phyloP scores from a whole-genome alignment of 1,139 yeast genomes.

The Suhomyces chickasaworum region DNA sequence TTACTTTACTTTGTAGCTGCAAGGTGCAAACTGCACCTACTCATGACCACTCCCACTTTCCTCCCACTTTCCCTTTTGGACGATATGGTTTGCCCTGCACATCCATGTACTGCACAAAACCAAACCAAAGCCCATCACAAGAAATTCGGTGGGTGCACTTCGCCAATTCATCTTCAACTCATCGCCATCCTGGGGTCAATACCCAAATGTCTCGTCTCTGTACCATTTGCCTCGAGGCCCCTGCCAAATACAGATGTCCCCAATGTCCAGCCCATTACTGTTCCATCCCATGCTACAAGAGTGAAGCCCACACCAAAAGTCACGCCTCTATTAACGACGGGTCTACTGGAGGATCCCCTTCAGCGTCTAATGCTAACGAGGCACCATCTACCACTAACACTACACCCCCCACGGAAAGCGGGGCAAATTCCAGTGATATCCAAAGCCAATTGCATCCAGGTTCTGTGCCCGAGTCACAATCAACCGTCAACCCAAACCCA shows the following conservation, averaged over 20 bases:
- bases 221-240: constrained; percentile 43
- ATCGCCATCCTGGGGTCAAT: neutral
- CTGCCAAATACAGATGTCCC: constrained; percentile 65
- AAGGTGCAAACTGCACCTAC: too few relatives aligned
- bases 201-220: constrained; percentile 29
- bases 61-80: too few relatives aligned
- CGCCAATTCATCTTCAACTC: neutral
- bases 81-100: too few relatives aligned
- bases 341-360: neutral
- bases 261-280: constrained; percentile 52
- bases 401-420: neutral
- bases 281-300: constrained; percentile 60
- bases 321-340: neutral
- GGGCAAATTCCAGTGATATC: too few relatives aligned
- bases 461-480: neutral
- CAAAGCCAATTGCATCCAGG: too few relatives aligned
- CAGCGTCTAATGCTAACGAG: neutral
- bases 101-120: too few relatives aligned
- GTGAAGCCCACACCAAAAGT: constrained; percentile 40
- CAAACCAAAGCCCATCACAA: too few relatives aligned
- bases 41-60: too few relatives aligned
- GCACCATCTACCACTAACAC: neutral
- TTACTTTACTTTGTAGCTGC: too few relatives aligned
- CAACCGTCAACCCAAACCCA: neutral
- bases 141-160: too few relatives aligned